A percentile compares a stretch with the other conserved stretches of the same genome.
Conservation (phyloP, 2,329 filamentous ascomycete species). For the Tolypocladium inflatum region DNA sequence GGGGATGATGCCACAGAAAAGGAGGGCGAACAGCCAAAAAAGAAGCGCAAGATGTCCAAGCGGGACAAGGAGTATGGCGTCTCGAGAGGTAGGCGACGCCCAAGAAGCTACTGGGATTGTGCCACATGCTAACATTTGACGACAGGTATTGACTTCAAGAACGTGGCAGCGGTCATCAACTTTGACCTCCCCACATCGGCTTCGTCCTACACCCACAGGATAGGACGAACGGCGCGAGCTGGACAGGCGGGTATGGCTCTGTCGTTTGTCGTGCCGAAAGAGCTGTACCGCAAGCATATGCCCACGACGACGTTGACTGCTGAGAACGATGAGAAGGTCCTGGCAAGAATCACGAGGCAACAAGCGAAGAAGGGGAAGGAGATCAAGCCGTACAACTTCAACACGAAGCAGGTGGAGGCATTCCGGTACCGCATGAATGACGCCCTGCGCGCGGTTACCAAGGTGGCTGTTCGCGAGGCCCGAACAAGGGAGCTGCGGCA, state of each 20-base stretch:
- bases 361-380: slow-evolving; percentile 72
- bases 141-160: slow-evolving; percentile 77
- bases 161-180: slow-evolving; percentile 90
- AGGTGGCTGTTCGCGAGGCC: slow-evolving; percentile 82
- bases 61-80: slow-evolving; percentile 84
- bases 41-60: slow-evolving; percentile 40
- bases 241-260: slow-evolving; percentile 89
- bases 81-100: slow-evolving; percentile 55
- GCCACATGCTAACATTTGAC: background rate
- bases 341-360: slow-evolving; percentile 69
- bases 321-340: slow-evolving; percentile 75
- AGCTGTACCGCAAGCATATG: slow-evolving; percentile 80
- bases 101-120: background rate
- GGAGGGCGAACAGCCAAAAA: slow-evolving; percentile 15
- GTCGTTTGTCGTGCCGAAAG: slow-evolving; percentile 83
- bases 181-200: slow-evolving; percentile 86
- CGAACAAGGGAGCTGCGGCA: slow-evolving; percentile 78
- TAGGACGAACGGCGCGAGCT: slow-evolving; percentile 85
- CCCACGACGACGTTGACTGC: slow-evolving; percentile 68
- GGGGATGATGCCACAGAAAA: slow-evolving; percentile 13
- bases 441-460: slow-evolving; percentile 80
- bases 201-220: slow-evolving; percentile 93
- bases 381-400: slow-evolving; percentile 85
- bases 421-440: slow-evolving; percentile 95
- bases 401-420: slow-evolving; percentile 86